These are phyloP conservation scores for Helenozyma rhizophorensis DNA, from an alignment of 805 yeast species.

Conservation along the genomic window DNA sequence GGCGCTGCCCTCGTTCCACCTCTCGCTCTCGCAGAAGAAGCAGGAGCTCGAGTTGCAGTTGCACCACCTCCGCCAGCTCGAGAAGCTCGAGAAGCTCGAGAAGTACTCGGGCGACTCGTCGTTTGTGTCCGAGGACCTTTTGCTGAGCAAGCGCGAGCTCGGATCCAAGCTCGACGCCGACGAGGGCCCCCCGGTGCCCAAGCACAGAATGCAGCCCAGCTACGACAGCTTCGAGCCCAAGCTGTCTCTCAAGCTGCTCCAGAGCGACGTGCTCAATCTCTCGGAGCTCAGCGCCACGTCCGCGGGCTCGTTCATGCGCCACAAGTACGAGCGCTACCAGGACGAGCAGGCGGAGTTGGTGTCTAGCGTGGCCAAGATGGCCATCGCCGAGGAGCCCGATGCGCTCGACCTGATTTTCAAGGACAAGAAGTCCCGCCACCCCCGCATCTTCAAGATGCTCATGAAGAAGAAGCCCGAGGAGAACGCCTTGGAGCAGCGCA, in stretches of 20 bases:
- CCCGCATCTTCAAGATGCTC: constrained; percentile 44
- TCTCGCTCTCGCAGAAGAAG: constrained; percentile 25
- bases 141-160: constrained; percentile 32
- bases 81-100: constrained; percentile 14
- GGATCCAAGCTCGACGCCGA: constrained; percentile 27
- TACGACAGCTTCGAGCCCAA: constrained; percentile 39
- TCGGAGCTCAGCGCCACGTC: constrained; percentile 86
- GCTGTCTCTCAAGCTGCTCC: constrained; percentile 38
- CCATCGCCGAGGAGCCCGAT: constrained; percentile 22
- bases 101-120: constrained; percentile 20
- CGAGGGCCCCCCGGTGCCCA: constrained; percentile 33
- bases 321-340: constrained; percentile 46
- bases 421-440: constrained; percentile 37
- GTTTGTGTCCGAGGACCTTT: constrained; percentile 32
- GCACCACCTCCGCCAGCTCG: constrained; percentile 28
- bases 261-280: constrained; percentile 42
- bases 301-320: constrained; percentile 81
- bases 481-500: constrained; percentile 45
- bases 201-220: constrained; percentile 27
- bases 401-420: constrained; percentile 40
- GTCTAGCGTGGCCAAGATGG: constrained; percentile 17
- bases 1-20: constrained; percentile 9
- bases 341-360: constrained; percentile 4
- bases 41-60: constrained; percentile 39
- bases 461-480: constrained; percentile 25